phyloP scores from a whole-genome alignment of 2,329 filamentous ascomycete species.

The Taxawa tesnikishii region DNA sequence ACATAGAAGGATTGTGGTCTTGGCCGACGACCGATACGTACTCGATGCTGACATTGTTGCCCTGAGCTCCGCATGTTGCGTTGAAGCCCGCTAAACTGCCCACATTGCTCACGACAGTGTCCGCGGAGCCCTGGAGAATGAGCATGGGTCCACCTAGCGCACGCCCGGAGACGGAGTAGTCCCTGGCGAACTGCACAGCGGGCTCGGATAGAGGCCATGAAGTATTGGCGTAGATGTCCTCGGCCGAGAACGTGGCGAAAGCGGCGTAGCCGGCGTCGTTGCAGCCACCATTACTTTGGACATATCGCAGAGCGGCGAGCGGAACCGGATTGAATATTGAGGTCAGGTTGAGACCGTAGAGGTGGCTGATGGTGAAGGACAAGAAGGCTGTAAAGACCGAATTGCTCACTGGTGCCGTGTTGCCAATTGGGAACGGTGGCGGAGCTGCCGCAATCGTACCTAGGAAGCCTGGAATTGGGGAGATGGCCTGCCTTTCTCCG shows the following conservation, averaged over 20 bases:
- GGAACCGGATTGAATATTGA: conserved; percentile 14
- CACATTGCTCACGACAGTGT: conserved; percentile 11
- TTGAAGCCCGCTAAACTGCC: conserved; percentile 12
- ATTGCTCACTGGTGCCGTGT: conserved; percentile 10
- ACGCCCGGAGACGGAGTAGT: conserved; percentile 21
- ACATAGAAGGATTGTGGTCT: conserved; percentile 18
- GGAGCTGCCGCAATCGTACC: conserved; percentile 22
- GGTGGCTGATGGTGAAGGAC: conserved; percentile 10
- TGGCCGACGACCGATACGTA: conserved; percentile 15
- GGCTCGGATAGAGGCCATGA: no score
- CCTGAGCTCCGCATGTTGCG: conserved; percentile 15
- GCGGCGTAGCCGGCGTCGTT: conserved; percentile 8
- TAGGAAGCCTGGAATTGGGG: conserved; percentile 22
- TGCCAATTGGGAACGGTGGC: conserved; percentile 11
- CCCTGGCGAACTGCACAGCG: no score
- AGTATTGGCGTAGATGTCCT: conserved; percentile 13
- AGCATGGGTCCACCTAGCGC: no score
- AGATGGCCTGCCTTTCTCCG: conserved; percentile 20
- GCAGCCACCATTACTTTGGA: conserved; percentile 15
- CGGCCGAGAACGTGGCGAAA: conserved; percentile 9
- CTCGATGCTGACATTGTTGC: conserved; percentile 9
- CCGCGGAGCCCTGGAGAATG: conserved; percentile 22
- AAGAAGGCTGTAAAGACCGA: no score
- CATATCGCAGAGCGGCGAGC: conserved; percentile 15
- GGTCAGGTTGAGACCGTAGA: no score